Base-by-base conservation (phyloP, 2,329 filamentous ascomycete genomes). In the Fusarium tanahbumbuense region DNA sequence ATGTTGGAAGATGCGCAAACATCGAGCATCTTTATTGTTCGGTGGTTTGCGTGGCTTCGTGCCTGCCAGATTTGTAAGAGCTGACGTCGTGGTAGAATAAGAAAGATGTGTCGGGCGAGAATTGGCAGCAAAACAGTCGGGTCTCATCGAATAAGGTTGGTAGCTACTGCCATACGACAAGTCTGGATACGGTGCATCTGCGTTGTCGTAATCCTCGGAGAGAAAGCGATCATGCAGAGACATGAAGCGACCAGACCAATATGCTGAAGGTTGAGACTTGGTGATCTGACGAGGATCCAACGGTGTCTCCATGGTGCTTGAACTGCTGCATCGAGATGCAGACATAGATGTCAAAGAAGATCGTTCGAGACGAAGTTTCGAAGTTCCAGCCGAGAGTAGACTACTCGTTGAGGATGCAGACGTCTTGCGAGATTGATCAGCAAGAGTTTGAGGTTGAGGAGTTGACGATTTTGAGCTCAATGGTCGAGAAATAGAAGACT, bases 211-310 rank as follows among this genome's bases (percentile, higher is more conserved):
- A 4, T 73, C 74, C 34, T 81, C 78, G 5, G 75, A 41, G 5
- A 74, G 62, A 18, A 77, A 76, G 20, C 82, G 83, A 77, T 91
- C 88, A 53, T 86, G 82, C 1, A 90, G 77, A 4, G 86, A 79
- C 53, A 84, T 79, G 74, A 91, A 90, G 41, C 89, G 86, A 20
- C 89, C 89, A 13, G 83, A 81, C 89, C 89, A 92, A 76, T 89
- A 91, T 5, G 81, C 77, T 3, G 83, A 82, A 8, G 83, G 78
- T 71, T 86, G 83, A 3, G 84, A 81, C 0, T 75, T 78, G 53
- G 76, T 75, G 16, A 88, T 76, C 4, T 78, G 75, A 2, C 71
- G 71, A 4, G 73, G 75, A 12, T 79, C 67, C 30, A 68, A 56
- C 34, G 70, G 60, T 18, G 53, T 60, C n/a, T 54, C 62, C 27